Percentiles rank a stretch among this genome's conserved stretches.
These are phyloP conservation scores for Cryptococcus hybrid DNA, from an alignment of 1,284 basidiomycete genomes.

Conservation along the genomic window DNA sequence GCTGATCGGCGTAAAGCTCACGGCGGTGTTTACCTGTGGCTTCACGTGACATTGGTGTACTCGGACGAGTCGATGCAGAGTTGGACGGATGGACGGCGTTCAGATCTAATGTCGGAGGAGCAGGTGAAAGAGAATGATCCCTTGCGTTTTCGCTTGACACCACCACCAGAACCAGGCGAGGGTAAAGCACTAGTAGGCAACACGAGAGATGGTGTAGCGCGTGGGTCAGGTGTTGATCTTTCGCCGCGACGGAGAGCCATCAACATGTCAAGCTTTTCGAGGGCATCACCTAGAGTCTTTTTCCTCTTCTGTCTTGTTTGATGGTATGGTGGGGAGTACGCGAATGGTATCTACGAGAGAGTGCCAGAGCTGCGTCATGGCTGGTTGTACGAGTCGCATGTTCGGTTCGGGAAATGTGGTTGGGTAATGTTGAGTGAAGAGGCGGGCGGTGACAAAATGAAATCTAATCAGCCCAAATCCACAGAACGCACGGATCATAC, in stretches of 20 bases:
- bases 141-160: constrained; percentile 25
- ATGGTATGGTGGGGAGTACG: constrained; percentile 24
- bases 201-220: neutral
- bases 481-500: neutral
- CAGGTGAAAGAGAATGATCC: constrained; percentile 14
- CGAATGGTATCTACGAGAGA: constrained; percentile 40
- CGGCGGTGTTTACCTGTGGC: constrained; percentile 19
- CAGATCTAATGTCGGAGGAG: constrained; percentile 1
- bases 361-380: constrained; percentile 41
- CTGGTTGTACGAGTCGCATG: constrained; percentile 5
- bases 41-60: constrained; percentile 24
- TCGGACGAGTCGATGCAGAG: neutral
- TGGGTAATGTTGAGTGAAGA: too few species aligned
- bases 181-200: neutral
- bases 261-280: constrained; percentile 36
- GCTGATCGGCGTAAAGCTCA: constrained; percentile 40
- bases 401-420: too few species aligned
- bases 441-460: neutral
- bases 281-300: constrained; percentile 32
- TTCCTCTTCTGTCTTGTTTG: constrained; percentile 18
- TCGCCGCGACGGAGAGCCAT: constrained; percentile 26
- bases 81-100: constrained; percentile 15
- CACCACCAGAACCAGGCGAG: constrained; percentile 2
- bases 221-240: constrained; percentile 1
- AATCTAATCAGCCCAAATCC: neutral